Conservation (phyloP, 371 early-diverging fungal species). For the Lichtheimia hyalospora region DNA sequence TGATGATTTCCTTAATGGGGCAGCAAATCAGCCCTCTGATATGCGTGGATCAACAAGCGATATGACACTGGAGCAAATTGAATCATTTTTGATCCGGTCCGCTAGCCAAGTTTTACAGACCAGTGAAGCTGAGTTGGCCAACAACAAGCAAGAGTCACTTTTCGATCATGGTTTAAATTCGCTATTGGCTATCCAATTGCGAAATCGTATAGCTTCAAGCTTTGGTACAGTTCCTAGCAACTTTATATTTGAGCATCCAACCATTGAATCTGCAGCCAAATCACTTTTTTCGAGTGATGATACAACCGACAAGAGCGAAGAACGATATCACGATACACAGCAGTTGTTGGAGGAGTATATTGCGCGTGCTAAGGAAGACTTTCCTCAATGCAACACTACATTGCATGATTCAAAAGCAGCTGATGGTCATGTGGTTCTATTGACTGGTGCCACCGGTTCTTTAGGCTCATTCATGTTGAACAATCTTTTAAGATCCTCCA, state of each 20-base stretch:
- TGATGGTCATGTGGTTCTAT: conserved; percentile 23
- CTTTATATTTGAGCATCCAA: conserved; percentile 35
- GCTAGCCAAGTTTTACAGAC: too few relatives aligned
- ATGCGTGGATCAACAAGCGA: too few relatives aligned
- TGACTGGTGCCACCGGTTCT: conserved; percentile 47
- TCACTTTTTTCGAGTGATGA: not conserved
- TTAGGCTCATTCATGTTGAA: conserved; percentile 33
- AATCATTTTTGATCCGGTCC: too few relatives aligned
- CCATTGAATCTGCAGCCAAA: conserved; percentile 12
- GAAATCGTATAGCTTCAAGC: conserved; percentile 12
- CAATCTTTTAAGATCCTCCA: conserved; percentile 19
- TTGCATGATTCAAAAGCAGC: not conserved
- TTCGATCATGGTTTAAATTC: conserved; percentile 19
- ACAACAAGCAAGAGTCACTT: conserved; percentile 3
- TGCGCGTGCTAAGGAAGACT: conserved; percentile 20
- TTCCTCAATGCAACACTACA: conserved; percentile 5
- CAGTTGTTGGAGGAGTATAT: conserved; percentile 12
- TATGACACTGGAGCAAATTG: too few relatives aligned
- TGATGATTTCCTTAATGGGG: conserved; percentile 14
- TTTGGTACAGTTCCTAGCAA: conserved; percentile 28
- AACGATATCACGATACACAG: conserved; percentile 12
- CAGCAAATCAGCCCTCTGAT: not conserved
- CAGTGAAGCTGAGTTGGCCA: too few relatives aligned
- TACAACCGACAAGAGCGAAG: not conserved
- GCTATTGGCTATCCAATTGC: conserved; percentile 11